Conservation (phyloP, 1,139 yeast species). For the Kodamaea sp. region DNA sequence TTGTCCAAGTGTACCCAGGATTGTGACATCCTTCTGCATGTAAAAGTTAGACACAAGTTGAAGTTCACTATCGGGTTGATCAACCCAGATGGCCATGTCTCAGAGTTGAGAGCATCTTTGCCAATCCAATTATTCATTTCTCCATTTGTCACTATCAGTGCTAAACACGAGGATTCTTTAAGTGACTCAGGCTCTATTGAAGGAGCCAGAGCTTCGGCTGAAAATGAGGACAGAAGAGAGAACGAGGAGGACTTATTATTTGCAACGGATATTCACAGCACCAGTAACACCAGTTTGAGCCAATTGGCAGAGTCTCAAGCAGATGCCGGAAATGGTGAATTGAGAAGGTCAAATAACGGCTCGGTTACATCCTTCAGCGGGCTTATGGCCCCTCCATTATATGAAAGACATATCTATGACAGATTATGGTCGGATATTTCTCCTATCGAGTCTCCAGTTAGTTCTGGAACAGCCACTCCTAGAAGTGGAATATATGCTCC, state of each 20-base stretch:
- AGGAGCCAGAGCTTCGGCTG: slow-evolving; percentile 3
- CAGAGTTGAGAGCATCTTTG: slow-evolving; percentile 74
- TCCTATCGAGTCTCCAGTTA: slow-evolving; percentile 55
- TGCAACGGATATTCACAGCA: slow-evolving; percentile 26
- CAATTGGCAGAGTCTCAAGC: slow-evolving; percentile 20
- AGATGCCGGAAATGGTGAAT: slow-evolving; percentile 10
- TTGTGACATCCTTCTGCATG: slow-evolving; percentile 60
- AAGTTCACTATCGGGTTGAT: slow-evolving; percentile 62
- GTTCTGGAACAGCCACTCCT: slow-evolving; percentile 57
- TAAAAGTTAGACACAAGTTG: slow-evolving; percentile 71
- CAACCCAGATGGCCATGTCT: slow-evolving; percentile 75
- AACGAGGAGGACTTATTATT: slow-evolving; percentile 37
- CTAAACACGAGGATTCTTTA: slow-evolving; percentile 35
- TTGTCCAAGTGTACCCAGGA: slow-evolving; percentile 82
- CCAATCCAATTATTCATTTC: slow-evolving; percentile 71
- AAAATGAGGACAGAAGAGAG: not conserved
- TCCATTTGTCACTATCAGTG: slow-evolving; percentile 77
- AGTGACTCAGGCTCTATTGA: slow-evolving; percentile 3
- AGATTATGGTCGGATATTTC: slow-evolving; percentile 75
- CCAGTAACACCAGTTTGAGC: slow-evolving; percentile 32
- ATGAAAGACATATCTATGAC: slow-evolving; percentile 84
- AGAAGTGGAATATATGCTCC: slow-evolving; percentile 14
- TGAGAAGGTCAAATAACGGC: slow-evolving; percentile 23
- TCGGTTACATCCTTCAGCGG: slow-evolving; percentile 43
- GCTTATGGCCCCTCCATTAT: slow-evolving; percentile 84